Conservation (phyloP, 2,329 filamentous ascomycete genomes). For the Dichotomopilus funicola region DNA sequence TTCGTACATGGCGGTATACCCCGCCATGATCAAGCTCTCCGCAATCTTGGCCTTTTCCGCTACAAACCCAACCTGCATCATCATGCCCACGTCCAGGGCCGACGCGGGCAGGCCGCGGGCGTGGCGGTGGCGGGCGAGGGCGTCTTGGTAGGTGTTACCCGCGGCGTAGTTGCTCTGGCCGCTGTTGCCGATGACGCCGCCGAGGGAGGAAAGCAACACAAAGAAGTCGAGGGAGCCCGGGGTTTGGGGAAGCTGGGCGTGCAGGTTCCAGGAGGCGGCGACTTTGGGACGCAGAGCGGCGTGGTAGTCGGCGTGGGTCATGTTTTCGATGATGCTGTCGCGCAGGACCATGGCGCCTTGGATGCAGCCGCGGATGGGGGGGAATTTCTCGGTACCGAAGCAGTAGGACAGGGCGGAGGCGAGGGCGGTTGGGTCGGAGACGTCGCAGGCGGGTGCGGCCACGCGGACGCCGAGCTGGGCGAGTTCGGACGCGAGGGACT, state of each 20-base stretch:
- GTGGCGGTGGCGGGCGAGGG: conserved; percentile 4
- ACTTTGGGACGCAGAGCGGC: neutral
- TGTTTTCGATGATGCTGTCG: neutral
- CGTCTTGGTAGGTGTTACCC: conserved; percentile 7
- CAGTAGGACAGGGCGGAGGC: neutral
- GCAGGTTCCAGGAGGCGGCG: neutral
- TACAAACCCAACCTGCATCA: too few species aligned
- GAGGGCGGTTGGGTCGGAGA: neutral
- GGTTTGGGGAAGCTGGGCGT: neutral
- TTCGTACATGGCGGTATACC: too few species aligned
- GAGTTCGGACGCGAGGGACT: neutral
- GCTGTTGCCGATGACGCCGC: neutral
- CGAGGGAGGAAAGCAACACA: conserved; percentile 6
- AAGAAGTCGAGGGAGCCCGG: conserved; percentile 1
- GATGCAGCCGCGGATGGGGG: neutral
- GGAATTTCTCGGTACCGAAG: neutral
- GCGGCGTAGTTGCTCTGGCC: conserved; percentile 8
- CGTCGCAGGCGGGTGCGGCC: neutral
- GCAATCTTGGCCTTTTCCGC: too few species aligned
- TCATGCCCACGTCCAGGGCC: too few species aligned
- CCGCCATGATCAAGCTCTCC: too few species aligned
- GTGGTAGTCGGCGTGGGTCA: neutral
- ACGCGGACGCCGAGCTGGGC: neutral
- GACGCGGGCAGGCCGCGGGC: neutral
- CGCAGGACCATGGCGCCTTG: neutral